Conservation (phyloP, 495 filamentous ascomycete species). For the Parmelia sp. region DNA sequence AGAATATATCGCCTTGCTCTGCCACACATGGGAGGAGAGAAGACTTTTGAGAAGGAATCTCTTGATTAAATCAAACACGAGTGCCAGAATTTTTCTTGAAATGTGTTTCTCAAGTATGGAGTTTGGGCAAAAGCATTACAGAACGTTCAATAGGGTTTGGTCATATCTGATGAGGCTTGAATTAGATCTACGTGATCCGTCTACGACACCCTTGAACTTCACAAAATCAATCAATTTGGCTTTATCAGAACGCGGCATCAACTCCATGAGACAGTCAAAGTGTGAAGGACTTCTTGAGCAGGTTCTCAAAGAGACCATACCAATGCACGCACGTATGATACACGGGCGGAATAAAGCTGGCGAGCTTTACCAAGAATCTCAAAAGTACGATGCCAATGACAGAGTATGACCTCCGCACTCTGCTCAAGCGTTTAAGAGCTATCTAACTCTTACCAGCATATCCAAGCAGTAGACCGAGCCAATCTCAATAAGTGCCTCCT, state of each 20-base stretch:
- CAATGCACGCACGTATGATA: constrained; percentile 97
- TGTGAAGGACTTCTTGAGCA: constrained; percentile 60
- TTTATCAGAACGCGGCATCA: constrained; percentile 89
- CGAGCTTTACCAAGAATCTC: constrained; percentile 65
- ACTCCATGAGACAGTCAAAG: constrained; percentile 64
- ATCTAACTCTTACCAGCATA: constrained; percentile 27
- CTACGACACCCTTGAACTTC: constrained; percentile 85
- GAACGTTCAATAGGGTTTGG: not conserved
- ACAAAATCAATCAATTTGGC: constrained; percentile 97
- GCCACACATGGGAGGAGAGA: not conserved
- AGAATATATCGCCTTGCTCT: not conserved
- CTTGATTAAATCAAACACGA: not conserved
- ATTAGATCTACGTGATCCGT: constrained; percentile 75
- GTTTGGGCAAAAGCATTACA: no score
- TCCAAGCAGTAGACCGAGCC: constrained; percentile 66
- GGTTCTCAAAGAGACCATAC: constrained; percentile 70
- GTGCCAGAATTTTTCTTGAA: not conserved
- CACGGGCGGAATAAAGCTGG: constrained; percentile 64
- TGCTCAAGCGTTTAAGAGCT: constrained; percentile 12
- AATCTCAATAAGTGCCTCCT: constrained; percentile 79
- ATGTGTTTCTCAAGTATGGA: no score
- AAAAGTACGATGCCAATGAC: constrained; percentile 86
- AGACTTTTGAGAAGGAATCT: not conserved
- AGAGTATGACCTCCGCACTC: constrained; percentile 47
- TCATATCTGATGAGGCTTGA: constrained; percentile 7